Evolutionary conservation across 257 asterid genomes (phyloP), one percentile per base, ranked within the genome.

Genomic region (Solanum tarijense): DNA sequence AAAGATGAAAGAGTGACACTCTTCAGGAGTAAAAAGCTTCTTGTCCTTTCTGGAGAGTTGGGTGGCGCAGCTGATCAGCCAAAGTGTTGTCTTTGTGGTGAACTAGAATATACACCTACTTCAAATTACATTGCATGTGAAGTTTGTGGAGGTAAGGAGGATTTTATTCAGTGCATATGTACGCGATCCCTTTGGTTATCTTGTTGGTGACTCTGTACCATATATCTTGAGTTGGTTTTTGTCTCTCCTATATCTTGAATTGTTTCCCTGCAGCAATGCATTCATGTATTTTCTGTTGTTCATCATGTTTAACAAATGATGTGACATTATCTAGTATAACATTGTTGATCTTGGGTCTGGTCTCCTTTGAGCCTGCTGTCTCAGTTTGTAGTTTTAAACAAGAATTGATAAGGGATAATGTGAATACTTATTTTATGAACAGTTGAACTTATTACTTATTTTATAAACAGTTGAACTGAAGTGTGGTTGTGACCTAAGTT

Each of bases 61-160:
- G 69, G 81, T 87, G 87, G 91, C 32, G 16, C 79, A 79, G 58
- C 32, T 29, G 89, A 91, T 81, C 90, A 88, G 87, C 96, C 95
- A n/a, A 94, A 88, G 90, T 96, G 99, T 89, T 71, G 91, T 87
- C 95, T 96, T 88, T 96, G 99, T 90, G 65, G 89, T 58, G 99
- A 96, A 93, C 87, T 89, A 88, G 98, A 94, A 71, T 91, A 89
- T 89, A 89, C 90, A 35, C 87, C 97, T 65, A 87, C 87, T 88
- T 89, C 93, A 90, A 90, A 88, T 90, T 96, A 96, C 90, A 92
- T 95, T 92, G 92, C 94, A 78, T 96, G 99, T 82, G 95, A 95
- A 92, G 88, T 88, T 84, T 96, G 99, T 91, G 96, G 96, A 96
- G 99, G 99, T 96, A 94, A 89, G 23, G 52, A 62, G 58, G 39